A percentile compares a stretch with the other conserved stretches of the same genome.
These are phyloP conservation scores for Coelastrella sp. DNA, from an alignment of 139 green algal species.

Conservation along the genomic window DNA sequence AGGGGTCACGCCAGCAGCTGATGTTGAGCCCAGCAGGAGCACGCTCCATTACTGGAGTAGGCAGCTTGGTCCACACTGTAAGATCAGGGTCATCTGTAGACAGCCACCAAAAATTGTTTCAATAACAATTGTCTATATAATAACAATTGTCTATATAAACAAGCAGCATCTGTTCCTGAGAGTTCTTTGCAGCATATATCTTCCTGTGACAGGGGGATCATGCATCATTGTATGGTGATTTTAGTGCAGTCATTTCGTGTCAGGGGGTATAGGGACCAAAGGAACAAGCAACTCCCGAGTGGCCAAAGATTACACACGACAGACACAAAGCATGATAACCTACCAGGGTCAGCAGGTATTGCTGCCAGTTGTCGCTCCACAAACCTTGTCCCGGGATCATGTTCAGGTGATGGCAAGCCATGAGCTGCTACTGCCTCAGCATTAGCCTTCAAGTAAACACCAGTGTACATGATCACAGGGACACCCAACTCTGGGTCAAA, in stretches of 20 bases:
- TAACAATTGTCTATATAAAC: no score
- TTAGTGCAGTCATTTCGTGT: no score
- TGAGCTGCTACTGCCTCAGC: slow-evolving; percentile 18
- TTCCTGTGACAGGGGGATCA: no score
- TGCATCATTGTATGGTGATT: no score
- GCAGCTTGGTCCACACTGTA: slow-evolving; percentile 69
- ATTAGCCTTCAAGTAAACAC: slow-evolving; percentile 83
- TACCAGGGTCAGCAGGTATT: slow-evolving; percentile 51
- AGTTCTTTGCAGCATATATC: background rate
- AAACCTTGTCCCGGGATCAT: slow-evolving; percentile 77
- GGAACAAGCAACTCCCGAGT: background rate
- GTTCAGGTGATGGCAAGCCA: slow-evolving; percentile 52
- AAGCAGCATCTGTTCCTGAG: no score
- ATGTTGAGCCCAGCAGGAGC: slow-evolving; percentile 65
- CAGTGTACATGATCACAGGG: slow-evolving; percentile 82
- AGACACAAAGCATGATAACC: no score
- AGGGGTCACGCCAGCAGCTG: slow-evolving; percentile 86
- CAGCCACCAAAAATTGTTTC: background rate
- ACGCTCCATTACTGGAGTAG: slow-evolving; percentile 61
- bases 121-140: no score
- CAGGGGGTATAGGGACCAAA: no score
- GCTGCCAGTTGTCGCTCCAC: slow-evolving; percentile 85
- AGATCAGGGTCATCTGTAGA: slow-evolving; percentile 68
- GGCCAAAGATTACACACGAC: background rate
- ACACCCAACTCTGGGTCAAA: slow-evolving; percentile 65